Conservation (phyloP, 805 yeast species). For the Spathaspora boniae region DNA sequence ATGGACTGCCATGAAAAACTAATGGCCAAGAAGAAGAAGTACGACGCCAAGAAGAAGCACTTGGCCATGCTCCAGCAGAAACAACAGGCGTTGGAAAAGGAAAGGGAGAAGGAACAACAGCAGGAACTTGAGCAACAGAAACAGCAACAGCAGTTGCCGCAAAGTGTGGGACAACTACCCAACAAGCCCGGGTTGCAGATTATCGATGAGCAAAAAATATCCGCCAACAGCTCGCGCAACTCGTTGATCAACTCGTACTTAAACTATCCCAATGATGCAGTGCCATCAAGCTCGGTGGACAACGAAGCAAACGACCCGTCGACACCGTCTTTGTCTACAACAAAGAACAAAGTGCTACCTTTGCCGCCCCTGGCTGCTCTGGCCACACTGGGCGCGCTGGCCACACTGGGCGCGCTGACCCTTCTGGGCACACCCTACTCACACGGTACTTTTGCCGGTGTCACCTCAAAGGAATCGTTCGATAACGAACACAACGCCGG, state of each 20-base stretch:
- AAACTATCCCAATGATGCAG: background rate
- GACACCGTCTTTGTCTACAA: constrained; percentile 5
- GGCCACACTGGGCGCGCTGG: background rate
- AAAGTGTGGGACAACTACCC: too few relatives aligned
- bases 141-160: background rate
- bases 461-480: constrained; percentile 1
- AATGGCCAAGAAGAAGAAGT: constrained; percentile 68
- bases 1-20: constrained; percentile 87
- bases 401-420: too few relatives aligned
- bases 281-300: background rate
- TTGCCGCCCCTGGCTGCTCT: constrained; percentile 11
- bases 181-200: too few relatives aligned
- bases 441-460: too few relatives aligned
- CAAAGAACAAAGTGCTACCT: constrained; percentile 15
- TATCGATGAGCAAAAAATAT: background rate
- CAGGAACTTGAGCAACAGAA: background rate
- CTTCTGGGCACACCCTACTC: too few relatives aligned
- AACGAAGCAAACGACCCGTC: constrained; percentile 6
- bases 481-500: background rate
- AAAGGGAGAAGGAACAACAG: background rate
- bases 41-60: constrained; percentile 46
- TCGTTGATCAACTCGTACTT: constrained; percentile 9
- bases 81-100: constrained; percentile 10
- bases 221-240: constrained; percentile 7
- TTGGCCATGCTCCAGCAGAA: constrained; percentile 13